A percentile compares a stretch with the other conserved stretches of the same genome.
Conservation (phyloP, 2,329 filamentous ascomycete species). For the Diaporthe ampelina region DNA sequence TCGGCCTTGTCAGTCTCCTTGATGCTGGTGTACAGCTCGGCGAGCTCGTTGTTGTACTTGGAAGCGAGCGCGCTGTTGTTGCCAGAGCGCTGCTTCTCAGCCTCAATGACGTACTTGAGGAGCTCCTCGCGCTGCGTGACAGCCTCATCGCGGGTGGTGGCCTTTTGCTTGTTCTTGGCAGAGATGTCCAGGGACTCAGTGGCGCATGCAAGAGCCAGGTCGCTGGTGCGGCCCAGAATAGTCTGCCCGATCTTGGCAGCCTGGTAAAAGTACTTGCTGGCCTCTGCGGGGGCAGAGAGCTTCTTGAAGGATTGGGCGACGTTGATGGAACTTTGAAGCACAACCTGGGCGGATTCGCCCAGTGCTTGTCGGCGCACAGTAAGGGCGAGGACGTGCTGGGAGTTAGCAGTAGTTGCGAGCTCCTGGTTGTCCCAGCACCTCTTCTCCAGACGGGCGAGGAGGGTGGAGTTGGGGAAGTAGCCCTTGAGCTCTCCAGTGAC, state of each 20-base stretch:
- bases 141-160: slow-evolving; percentile 37
- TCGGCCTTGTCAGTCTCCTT: slow-evolving; percentile 42
- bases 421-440: slow-evolving; percentile 42
- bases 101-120: slow-evolving; percentile 42
- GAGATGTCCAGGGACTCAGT: slow-evolving; percentile 39
- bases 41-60: slow-evolving; percentile 43
- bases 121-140: slow-evolving; percentile 43
- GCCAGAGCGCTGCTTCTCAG: slow-evolving; percentile 42
- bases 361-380: slow-evolving; percentile 34
- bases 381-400: slow-evolving; percentile 38
- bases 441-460: slow-evolving; percentile 41
- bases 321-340: slow-evolving; percentile 40
- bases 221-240: slow-evolving; percentile 38
- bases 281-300: slow-evolving; percentile 39
- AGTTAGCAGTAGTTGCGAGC: slow-evolving; percentile 38
- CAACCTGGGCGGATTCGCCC: slow-evolving; percentile 38
- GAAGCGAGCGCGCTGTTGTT: slow-evolving; percentile 38
- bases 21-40: slow-evolving; percentile 42
- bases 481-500: slow-evolving; percentile 37
- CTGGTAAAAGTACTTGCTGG: slow-evolving; percentile 42
- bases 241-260: slow-evolving; percentile 41
- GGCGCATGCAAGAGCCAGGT: slow-evolving; percentile 39
- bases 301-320: slow-evolving; percentile 41
- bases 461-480: slow-evolving; percentile 41
- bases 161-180: slow-evolving; percentile 38